Base-by-base conservation (phyloP, 2,329 filamentous ascomycete species). In the Penicillium polonicum region DNA sequence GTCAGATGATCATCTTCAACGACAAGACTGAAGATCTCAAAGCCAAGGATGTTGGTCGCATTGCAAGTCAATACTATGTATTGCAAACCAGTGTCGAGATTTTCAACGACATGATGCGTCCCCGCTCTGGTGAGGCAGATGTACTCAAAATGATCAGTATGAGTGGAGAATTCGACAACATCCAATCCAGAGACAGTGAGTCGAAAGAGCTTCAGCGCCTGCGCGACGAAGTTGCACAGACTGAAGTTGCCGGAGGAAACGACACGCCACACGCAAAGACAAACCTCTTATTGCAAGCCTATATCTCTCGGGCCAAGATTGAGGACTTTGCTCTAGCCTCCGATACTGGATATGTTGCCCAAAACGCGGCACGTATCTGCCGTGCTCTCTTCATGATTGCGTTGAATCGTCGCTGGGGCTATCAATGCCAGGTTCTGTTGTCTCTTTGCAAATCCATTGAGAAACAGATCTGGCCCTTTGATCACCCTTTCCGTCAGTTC, bases 1-100 rank as follows among this genome's bases (percentile, higher is more conserved):
- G 91, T 66, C 94, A 99, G 76, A 99, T 99, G 95, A 94, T 99
- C 68, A 94, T 99, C 56, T 99, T 93, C 80, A 97, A 99, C 65
- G 94, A 97, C 70, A 85, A 82, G 19, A 99, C 93, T 0, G 93
- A 97, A 65, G 93, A 97, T 68, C 84, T 99, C 9, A 87, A 91
- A 58, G 90, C 92, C 59, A 99, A 99, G 73, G 93, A 99, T 68
- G 89, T 97, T 50, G 94, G 94, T 3, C 88, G 94, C 17, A 99
- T 99, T 72, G 94, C 94, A 17, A 97, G 93, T 73, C 93, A 99
- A 73, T 99, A 89, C 71, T 99, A 99, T 70, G 93, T 99, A 48
- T 82, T 95, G 48, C 92, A 99, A 69, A 89, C 89, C 15, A 97
- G 91, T 73, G 89, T 99, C 61, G 89, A 97, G 72, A 90, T 97